Evolutionary conservation across 202 grass and related monocot species (phyloP), one percentile per base, ranked within the genome.

Genomic region (Schoenoplectus tabernaemontani): DNA sequence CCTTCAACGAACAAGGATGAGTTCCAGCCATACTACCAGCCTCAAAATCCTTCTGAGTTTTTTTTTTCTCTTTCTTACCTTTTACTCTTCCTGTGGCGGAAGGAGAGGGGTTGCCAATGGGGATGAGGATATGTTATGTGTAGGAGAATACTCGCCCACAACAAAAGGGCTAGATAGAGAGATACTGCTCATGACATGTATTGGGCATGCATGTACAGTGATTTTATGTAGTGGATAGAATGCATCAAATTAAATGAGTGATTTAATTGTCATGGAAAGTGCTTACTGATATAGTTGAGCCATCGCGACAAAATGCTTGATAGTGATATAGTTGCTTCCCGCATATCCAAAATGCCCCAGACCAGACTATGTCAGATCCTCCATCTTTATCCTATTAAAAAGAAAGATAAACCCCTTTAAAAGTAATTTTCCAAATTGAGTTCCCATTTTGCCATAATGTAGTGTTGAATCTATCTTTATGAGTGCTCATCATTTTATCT

Each of bases 271-370:
- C 47, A 54, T 19, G 47, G 46, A 75, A 73, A 19, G 26, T 36
- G 47, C 86, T 92, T 89, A 99, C 96, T 10, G 85, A 82, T 85
- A 99, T 91, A 60, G 88, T 96, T 20, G 90, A 96, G 76, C 88
- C 85, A 44, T 96, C 89, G 62, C 87, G 92, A 78, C 63, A 89
- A 89, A 96, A 99, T 59, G 96, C 85, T 83, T 83, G 81, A 81
- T 96, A 99, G 83, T 96, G 96, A 44, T 34, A 86, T 77, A 96
- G 92, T 75, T 96, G 88, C 64, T 99, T 99, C 79, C 90, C 78
- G 82, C 96, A 99, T 60, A 86, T 91, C 96, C 92, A 99, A 81
- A 88, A 96, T 1, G 76, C 77, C 81, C 96, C 96, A 82, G 90
- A 95, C 96, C 96, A 99, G 24, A 82, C 78, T 80, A 99, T 99